Percentiles rank a stretch among this genome's conserved stretches.
These are phyloP conservation scores for Esteya vermicola DNA, from an alignment of 2,329 filamentous ascomycete species.

Conservation along the genomic window DNA sequence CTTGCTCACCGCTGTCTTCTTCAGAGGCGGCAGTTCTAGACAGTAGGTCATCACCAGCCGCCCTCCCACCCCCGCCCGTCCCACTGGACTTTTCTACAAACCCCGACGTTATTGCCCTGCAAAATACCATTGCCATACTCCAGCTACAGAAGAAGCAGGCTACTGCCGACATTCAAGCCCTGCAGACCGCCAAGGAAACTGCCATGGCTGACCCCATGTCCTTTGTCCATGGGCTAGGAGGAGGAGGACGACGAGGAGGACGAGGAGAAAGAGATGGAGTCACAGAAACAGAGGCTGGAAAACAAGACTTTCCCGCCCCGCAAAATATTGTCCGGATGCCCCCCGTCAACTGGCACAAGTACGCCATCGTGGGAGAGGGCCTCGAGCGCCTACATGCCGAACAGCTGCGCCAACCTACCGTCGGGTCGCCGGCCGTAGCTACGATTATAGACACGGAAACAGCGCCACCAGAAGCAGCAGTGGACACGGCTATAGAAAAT, in stretches of 20 bases:
- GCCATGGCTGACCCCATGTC: conserved; percentile 57
- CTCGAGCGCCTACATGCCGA: conserved; percentile 76
- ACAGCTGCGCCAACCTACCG: conserved; percentile 51
- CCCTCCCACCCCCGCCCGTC: conserved; percentile 29
- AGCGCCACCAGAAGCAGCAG: no score
- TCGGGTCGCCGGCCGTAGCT: conserved; percentile 32
- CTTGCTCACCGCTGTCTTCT: background rate
- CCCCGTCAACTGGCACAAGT: conserved; percentile 88
- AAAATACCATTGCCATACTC: conserved; percentile 71
- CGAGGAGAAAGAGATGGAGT: conserved; percentile 16
- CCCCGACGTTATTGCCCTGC: conserved; percentile 75
- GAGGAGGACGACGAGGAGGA: conserved; percentile 16
- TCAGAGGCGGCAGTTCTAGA: background rate
- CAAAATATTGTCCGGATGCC: conserved; percentile 79
- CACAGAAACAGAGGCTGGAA: conserved; percentile 10
- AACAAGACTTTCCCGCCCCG: conserved; percentile 48
- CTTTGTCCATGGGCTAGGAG: conserved; percentile 54
- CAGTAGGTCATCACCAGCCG: background rate
- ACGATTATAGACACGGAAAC: conserved; percentile 2
- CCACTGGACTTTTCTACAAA: conserved; percentile 51
- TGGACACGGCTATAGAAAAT: no score
- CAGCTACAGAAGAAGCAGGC: conserved; percentile 76
- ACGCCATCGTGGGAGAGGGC: conserved; percentile 74
- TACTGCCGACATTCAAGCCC: conserved; percentile 54
- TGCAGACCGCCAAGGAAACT: conserved; percentile 55